phyloP scores from a whole-genome alignment of 2,329 filamentous ascomycete genomes.

The Penicillium digitatum region DNA sequence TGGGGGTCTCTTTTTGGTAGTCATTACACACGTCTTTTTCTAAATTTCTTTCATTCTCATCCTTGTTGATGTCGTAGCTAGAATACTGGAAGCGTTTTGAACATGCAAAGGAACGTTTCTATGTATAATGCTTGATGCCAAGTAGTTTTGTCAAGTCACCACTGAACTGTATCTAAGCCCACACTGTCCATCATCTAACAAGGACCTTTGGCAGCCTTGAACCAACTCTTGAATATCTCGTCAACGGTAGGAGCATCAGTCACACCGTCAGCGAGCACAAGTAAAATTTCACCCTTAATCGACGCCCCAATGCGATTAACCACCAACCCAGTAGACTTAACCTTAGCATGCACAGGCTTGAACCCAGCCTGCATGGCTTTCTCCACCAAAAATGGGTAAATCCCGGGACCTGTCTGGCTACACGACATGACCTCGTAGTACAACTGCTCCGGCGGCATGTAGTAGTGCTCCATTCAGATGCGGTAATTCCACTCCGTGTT shows the following conservation, averaged over 20 bases:
- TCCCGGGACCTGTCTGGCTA: constrained; percentile 15
- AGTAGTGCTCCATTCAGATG: constrained; percentile 23
- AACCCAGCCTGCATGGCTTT: constrained; percentile 17
- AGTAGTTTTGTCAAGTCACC: not conserved
- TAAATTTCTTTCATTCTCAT: not conserved
- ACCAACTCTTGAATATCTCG: constrained; percentile 22
- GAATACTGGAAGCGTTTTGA: not conserved
- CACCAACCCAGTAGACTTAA: constrained; percentile 16
- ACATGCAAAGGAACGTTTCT: not conserved
- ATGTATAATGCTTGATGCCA: not conserved
- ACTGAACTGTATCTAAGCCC: constrained; percentile 15
- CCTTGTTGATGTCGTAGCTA: not conserved
- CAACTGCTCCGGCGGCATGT: constrained; percentile 21
- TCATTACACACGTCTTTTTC: not conserved
- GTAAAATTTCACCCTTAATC: constrained; percentile 19
- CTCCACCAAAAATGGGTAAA: constrained; percentile 20
- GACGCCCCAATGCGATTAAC: constrained; percentile 22
- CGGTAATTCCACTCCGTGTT: constrained; percentile 20
- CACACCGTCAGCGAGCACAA: constrained; percentile 17
- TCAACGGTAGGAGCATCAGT: constrained; percentile 19
- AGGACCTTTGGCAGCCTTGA: constrained; percentile 18
- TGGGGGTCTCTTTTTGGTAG: not conserved
- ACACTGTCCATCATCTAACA: constrained; percentile 24
- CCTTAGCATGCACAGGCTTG: constrained; percentile 14
- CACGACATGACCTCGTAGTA: constrained; percentile 21